phyloP scores from a whole-genome alignment of 306 rosid genomes.

The Cyclanthera cordifolia region DNA sequence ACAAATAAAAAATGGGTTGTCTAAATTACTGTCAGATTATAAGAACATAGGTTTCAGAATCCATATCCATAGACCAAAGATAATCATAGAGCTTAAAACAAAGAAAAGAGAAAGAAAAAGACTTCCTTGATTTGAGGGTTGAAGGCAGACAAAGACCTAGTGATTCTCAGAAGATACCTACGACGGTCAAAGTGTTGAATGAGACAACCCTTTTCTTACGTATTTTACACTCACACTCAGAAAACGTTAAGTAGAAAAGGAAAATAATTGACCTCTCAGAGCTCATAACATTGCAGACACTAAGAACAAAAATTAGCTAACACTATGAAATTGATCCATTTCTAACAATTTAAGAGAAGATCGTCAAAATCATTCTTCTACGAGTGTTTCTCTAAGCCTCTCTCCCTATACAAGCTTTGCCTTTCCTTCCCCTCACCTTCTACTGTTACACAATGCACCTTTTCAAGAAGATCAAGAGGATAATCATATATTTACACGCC shows the following conservation, averaged over 20 bases:
- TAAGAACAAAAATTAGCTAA: not conserved
- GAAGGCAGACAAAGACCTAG: not conserved
- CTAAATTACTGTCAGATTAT: not conserved
- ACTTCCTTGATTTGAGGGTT: not conserved
- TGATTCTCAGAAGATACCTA: not conserved
- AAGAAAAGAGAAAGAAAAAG: not conserved
- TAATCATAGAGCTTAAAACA: not conserved
- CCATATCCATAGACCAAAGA: not conserved
- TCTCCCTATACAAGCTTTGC: conserved; percentile 4
- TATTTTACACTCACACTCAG: conserved; percentile 7
- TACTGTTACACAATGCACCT: not conserved
- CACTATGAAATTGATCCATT: not conserved
- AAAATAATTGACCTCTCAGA: conserved; percentile 13
- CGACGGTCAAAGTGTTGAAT: conserved; percentile 7
- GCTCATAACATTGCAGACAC: not conserved
- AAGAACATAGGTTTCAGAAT: not conserved
- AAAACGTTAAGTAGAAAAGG: conserved; percentile 65
- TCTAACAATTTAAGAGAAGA: not conserved
- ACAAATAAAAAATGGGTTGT: not conserved
- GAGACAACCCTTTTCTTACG: not conserved
- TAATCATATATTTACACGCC: not conserved
- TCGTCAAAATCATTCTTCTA: not conserved
- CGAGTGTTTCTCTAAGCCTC: not conserved
- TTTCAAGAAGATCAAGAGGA: not conserved
- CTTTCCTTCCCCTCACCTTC: not conserved